Conservation (phyloP, 2,329 filamentous ascomycete species). For the Colletotrichum eremochloae region DNA sequence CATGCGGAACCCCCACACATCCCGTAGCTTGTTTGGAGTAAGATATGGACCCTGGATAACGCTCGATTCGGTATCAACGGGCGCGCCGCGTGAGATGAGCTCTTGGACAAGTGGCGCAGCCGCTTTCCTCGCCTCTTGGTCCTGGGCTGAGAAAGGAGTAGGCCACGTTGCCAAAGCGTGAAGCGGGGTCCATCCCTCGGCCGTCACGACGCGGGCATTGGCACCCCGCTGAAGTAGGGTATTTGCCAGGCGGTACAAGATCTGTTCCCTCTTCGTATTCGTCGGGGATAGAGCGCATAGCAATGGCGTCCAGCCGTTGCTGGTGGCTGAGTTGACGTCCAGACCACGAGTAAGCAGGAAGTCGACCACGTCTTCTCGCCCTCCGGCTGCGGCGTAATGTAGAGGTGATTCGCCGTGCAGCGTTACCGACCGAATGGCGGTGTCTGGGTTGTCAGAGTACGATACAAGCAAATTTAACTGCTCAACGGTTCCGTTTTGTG, state of each 20-base stretch:
- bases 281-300: constrained; percentile 38
- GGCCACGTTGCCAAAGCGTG: constrained; percentile 34
- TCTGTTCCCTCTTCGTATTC: constrained; percentile 16
- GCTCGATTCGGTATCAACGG: constrained; percentile 26
- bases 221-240: constrained; percentile 30
- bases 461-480: constrained; percentile 25
- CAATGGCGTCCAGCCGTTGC: constrained; percentile 34
- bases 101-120: constrained; percentile 22
- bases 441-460: constrained; percentile 18
- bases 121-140: constrained; percentile 14
- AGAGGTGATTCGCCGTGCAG: constrained; percentile 32
- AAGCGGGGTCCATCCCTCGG: constrained; percentile 38
- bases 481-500: constrained; percentile 18
- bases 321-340: constrained; percentile 26
- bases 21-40: background rate
- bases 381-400: constrained; percentile 35
- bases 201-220: constrained; percentile 33
- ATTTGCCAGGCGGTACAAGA: constrained; percentile 16
- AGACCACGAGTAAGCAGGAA: constrained; percentile 29
- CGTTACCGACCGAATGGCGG: constrained; percentile 18
- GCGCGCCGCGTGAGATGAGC: constrained; percentile 35
- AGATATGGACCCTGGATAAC: constrained; percentile 19
- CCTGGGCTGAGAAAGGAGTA: constrained; percentile 13
- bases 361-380: constrained; percentile 18
- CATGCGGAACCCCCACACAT: constrained; percentile 35